phyloP scores from a whole-genome alignment of 2,329 filamentous ascomycete species.

The Lecanicillium sp. region DNA sequence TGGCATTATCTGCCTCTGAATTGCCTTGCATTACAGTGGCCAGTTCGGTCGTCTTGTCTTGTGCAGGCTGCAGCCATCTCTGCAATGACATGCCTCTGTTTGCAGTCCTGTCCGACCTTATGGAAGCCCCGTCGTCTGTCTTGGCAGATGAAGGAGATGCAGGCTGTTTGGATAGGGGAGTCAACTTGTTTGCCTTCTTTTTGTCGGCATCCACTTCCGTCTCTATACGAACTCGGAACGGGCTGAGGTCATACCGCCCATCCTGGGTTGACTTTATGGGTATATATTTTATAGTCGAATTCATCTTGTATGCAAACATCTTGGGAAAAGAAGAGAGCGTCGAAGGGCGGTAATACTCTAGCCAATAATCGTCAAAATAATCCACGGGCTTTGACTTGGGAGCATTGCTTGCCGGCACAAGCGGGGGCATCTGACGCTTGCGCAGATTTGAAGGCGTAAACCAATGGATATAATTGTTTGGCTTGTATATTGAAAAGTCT shows the following conservation, averaged over 20 bases:
- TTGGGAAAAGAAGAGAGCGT: conserved; percentile 85
- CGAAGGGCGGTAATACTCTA: conserved; percentile 89
- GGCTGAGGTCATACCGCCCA: conserved; percentile 74
- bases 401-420: conserved; percentile 27
- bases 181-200: conserved; percentile 57
- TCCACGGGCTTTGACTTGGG: conserved; percentile 37
- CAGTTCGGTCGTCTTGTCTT: conserved; percentile 21
- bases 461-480: conserved; percentile 79
- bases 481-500: conserved; percentile 53
- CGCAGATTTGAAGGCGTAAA: conserved; percentile 68
- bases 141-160: conserved; percentile 21
- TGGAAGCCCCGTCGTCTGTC: conserved; percentile 32
- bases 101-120: conserved; percentile 27
- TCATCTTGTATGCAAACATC: conserved; percentile 88
- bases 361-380: conserved; percentile 89
- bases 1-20: conserved; percentile 12
- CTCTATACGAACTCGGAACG: conserved; percentile 71
- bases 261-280: conserved; percentile 65
- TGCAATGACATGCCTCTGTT: conserved; percentile 46
- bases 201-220: conserved; percentile 51
- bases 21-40: conserved; percentile 10
- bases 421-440: conserved; percentile 46
- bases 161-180: conserved; percentile 51
- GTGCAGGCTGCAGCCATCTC: conserved; percentile 50
- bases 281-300: conserved; percentile 77